phyloP scores from a whole-genome alignment of 108 stramenopile genomes.

The Chaetoceros muelleri region DNA sequence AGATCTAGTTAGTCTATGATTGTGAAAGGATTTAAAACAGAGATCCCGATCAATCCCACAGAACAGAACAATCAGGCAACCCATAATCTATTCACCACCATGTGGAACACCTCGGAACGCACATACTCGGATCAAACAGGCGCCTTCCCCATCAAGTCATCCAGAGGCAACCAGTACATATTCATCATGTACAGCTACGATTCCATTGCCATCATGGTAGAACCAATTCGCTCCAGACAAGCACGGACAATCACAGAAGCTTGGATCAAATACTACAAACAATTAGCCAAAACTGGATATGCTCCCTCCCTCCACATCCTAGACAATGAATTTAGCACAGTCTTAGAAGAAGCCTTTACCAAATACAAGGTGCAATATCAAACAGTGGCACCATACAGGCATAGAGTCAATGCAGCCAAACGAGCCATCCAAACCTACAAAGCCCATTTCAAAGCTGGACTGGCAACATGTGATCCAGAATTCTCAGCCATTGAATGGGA shows the following conservation, averaged over 20 bases:
- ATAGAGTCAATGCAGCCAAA: slow-evolving; percentile 14
- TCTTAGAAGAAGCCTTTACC: slow-evolving; percentile 4
- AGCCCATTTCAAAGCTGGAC: slow-evolving; percentile 12
- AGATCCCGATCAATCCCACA: background rate
- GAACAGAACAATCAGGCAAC: slow-evolving; percentile 35
- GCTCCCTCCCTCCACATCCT: slow-evolving; percentile 5
- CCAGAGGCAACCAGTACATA: slow-evolving; percentile 14
- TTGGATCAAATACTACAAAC: background rate
- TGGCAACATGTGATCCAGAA: background rate
- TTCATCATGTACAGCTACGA: slow-evolving; percentile 28
- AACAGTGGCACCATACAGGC: slow-evolving; percentile 12
- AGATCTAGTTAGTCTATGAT: no score
- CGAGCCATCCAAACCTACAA: slow-evolving; percentile 24
- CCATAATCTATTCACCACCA: slow-evolving; percentile 22
- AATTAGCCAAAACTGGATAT: background rate
- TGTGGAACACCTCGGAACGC: background rate
- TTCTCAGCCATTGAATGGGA: slow-evolving; percentile 10
- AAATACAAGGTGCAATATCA: slow-evolving; percentile 5
- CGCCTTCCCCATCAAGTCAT: slow-evolving; percentile 14
- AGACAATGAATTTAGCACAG: slow-evolving; percentile 10
- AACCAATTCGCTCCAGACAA: slow-evolving; percentile 8
- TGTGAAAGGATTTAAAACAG: background rate
- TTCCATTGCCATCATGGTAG: slow-evolving; percentile 16
- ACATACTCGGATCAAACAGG: slow-evolving; percentile 14
- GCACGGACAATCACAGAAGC: background rate